Conservation (phyloP, 208 protist genomes). For the Leishmania mexicana region DNA sequence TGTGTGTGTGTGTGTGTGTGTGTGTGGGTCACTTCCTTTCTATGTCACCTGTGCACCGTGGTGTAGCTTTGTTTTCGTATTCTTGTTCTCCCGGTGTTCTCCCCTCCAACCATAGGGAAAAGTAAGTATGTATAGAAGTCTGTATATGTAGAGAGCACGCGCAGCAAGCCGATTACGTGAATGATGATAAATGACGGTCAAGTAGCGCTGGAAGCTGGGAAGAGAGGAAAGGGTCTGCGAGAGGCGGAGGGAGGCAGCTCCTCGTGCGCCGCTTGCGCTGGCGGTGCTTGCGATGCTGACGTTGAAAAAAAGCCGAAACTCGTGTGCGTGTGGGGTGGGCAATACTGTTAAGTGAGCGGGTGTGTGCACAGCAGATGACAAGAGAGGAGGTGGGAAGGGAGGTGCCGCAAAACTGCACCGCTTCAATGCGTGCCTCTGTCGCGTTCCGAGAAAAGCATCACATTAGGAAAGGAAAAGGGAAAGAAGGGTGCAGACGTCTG, state of each 20-base stretch:
- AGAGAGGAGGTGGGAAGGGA: background rate
- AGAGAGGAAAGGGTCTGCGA: background rate
- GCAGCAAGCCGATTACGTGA: background rate
- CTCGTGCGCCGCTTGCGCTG: background rate
- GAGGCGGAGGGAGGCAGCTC: background rate
- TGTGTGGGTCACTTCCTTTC: background rate
- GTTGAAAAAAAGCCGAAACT: background rate
- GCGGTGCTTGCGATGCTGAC: background rate
- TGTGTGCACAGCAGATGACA: background rate
- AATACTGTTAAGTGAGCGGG: background rate
- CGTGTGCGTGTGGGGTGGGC: background rate
- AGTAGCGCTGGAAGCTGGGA: background rate
- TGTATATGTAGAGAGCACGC: no score
- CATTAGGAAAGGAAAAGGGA: no score
- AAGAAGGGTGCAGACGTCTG: background rate
- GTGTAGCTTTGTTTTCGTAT: background rate
- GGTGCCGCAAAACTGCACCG: background rate
- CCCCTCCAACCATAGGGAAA: background rate
- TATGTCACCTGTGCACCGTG: background rate
- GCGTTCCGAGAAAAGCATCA: background rate
- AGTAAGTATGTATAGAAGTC: no score
- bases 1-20: background rate
- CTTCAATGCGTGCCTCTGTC: background rate
- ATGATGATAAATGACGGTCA: background rate
- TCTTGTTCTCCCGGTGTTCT: background rate